Evolutionary conservation across 2,329 filamentous ascomycete species (phyloP).

Genomic region (Aspergillus terreus): DNA sequence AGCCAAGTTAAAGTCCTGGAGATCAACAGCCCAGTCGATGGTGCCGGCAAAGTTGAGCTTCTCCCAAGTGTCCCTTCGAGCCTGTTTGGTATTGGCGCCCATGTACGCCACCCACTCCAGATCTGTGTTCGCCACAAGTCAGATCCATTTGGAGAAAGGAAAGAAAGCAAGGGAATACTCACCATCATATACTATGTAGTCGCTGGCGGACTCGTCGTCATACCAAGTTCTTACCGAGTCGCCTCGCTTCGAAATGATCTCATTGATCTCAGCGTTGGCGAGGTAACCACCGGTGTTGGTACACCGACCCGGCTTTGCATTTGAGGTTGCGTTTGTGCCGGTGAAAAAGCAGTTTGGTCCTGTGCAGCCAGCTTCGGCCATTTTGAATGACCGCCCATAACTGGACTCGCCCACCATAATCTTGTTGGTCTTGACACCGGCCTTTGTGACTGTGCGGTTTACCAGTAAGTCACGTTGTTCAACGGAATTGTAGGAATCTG

Average conservation of each 20-base stretch:
- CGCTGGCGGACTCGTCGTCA: neutral
- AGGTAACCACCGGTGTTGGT: neutral
- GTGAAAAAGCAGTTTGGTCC: neutral
- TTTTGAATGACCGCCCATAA: neutral
- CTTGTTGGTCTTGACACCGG: neutral
- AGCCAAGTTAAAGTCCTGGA: too few relatives aligned
- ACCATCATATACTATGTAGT: neutral
- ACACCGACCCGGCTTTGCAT: neutral
- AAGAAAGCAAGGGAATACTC: neutral
- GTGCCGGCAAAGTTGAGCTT: too few relatives aligned
- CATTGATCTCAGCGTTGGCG: neutral
- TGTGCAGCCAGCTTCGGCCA: neutral
- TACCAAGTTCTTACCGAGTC: neutral
- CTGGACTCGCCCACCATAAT: neutral
- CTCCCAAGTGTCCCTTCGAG: too few relatives aligned
- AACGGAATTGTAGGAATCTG: too few relatives aligned
- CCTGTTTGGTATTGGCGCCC: too few relatives aligned
- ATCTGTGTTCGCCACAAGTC: neutral
- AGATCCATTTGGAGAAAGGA: neutral
- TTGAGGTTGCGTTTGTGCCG: neutral
- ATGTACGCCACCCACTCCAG: slow-evolving; percentile 21
- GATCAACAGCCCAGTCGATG: too few relatives aligned
- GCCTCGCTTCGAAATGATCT: neutral
- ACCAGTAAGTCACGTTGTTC: slow-evolving; percentile 2
- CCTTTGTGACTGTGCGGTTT: slow-evolving; percentile 2